A percentile compares a stretch with the other conserved stretches of the same genome.
These are phyloP conservation scores for Sclerotinia minor DNA, from an alignment of 2,329 filamentous ascomycete genomes.

Conservation along the genomic window DNA sequence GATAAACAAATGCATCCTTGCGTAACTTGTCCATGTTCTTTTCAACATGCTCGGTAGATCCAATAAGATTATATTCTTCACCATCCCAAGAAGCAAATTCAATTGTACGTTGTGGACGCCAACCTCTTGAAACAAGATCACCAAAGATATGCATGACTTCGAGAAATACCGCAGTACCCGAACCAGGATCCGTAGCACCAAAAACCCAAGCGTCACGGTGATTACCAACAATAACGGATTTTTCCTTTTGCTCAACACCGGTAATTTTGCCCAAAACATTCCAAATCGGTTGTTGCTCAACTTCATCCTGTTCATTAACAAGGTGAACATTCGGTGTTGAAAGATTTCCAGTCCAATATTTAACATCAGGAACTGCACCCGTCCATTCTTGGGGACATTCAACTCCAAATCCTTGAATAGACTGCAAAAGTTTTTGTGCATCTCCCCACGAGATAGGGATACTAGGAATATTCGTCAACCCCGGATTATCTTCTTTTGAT, in stretches of 20 bases:
- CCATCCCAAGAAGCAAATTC: slow-evolving; percentile 98
- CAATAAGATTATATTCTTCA: slow-evolving; percentile 88
- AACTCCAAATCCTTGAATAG: slow-evolving; percentile 72
- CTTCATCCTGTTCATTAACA: slow-evolving; percentile 84
- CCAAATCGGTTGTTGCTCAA: slow-evolving; percentile 80
- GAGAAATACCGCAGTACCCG: slow-evolving; percentile 86
- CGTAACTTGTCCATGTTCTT: slow-evolving; percentile 73
- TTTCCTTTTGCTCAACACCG: slow-evolving; percentile 80
- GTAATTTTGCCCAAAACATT: slow-evolving; percentile 84
- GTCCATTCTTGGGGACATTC: slow-evolving; percentile 69
- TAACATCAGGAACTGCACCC: slow-evolving; percentile 73
- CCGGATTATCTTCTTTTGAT: slow-evolving; percentile 67
- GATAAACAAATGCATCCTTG: slow-evolving; percentile 75
- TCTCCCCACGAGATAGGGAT: slow-evolving; percentile 88
- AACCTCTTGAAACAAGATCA: slow-evolving; percentile 72
- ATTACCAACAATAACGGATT: slow-evolving; percentile 87
- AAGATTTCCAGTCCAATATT: slow-evolving; percentile 83
- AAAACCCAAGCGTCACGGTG: slow-evolving; percentile 93
- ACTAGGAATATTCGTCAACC: slow-evolving; percentile 81
- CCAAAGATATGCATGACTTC: slow-evolving; percentile 86
- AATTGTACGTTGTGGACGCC: slow-evolving; percentile 90
- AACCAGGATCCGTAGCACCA: slow-evolving; percentile 81
- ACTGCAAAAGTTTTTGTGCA: slow-evolving; percentile 74
- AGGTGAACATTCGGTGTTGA: slow-evolving; percentile 77
- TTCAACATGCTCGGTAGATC: slow-evolving; percentile 94